phyloP scores from a whole-genome alignment of 805 yeast species.

The Candida taoyuanica region DNA sequence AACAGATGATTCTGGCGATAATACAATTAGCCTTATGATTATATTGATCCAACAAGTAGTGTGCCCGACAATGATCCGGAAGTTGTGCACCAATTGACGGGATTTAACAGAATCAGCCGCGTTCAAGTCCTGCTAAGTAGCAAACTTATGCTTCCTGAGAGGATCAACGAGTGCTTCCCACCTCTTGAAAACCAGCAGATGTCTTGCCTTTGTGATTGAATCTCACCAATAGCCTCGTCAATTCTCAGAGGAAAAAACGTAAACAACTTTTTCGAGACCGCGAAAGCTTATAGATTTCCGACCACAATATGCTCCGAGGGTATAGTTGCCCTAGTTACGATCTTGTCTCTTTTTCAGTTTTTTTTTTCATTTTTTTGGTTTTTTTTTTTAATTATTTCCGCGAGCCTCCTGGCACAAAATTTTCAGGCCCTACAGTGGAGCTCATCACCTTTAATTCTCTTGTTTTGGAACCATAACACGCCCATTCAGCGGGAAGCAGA shows the following conservation, averaged over 20 bases:
- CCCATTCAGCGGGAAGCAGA: not conserved
- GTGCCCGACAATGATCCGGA: not conserved
- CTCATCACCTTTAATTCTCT: constrained; percentile 5
- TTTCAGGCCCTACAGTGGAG: constrained; percentile 4
- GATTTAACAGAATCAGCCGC: not conserved
- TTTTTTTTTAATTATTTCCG: constrained; percentile 4
- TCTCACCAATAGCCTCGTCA: not conserved
- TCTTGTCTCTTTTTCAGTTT: not conserved
- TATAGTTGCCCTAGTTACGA: no score
- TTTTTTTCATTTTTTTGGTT: not conserved
- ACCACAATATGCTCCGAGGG: no score
- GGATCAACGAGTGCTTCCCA: no score
- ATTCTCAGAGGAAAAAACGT: not conserved
- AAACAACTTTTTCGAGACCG: not conserved
- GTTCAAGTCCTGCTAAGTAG: not conserved
- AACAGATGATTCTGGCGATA: no score
- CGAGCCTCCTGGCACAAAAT: constrained; percentile 10
- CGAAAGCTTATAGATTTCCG: constrained; percentile 1
- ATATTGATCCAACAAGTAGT: no score
- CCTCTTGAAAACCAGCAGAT: not conserved
- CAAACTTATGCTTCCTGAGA: no score
- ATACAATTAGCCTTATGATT: no score
- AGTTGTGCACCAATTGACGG: not conserved
- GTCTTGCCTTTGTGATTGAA: not conserved
- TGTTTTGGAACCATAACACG: not conserved